Conservation (phyloP, 305 asterid genomes). For the Lippia alba region DNA sequence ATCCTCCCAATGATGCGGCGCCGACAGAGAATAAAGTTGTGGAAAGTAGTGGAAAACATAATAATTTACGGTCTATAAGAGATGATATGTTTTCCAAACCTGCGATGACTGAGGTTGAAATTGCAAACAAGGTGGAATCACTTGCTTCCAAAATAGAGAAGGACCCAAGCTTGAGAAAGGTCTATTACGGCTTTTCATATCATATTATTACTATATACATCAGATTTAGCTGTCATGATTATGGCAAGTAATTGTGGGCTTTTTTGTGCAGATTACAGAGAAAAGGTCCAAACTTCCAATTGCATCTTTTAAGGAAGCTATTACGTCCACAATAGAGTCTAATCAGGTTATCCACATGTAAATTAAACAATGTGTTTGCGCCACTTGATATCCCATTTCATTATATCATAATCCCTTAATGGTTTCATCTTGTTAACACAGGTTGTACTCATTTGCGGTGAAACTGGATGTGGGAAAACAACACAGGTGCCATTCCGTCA, state of each 20-base stretch:
- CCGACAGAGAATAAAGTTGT: constrained; percentile 46
- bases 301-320: constrained; percentile 71
- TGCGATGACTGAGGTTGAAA: constrained; percentile 53
- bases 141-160: constrained; percentile 59
- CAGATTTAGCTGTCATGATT: constrained; percentile 10
- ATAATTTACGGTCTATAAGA: constrained; percentile 33
- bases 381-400: constrained; percentile 7
- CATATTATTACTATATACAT: constrained; percentile 2
- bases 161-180: constrained; percentile 68
- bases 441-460: constrained; percentile 97
- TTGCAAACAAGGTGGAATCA: constrained; percentile 59
- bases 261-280: constrained; percentile 58
- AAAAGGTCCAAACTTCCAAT: constrained; percentile 89
- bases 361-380: constrained; percentile 4
- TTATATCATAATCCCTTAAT: constrained; percentile 14
- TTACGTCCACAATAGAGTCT: constrained; percentile 71
- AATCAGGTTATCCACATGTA: constrained; percentile 67
- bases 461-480: constrained; percentile 99
- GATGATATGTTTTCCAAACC: constrained; percentile 80
- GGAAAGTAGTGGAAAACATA: constrained; percentile 41
- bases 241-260: constrained; percentile 24
- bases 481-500: constrained; percentile 70
- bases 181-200: constrained; percentile 33
- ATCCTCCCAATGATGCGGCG: constrained; percentile 80
- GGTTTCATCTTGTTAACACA: constrained; percentile 42